These are phyloP conservation scores for Trichoderma guizhouense DNA, from an alignment of 2,329 filamentous ascomycete genomes.

Conservation along the genomic window DNA sequence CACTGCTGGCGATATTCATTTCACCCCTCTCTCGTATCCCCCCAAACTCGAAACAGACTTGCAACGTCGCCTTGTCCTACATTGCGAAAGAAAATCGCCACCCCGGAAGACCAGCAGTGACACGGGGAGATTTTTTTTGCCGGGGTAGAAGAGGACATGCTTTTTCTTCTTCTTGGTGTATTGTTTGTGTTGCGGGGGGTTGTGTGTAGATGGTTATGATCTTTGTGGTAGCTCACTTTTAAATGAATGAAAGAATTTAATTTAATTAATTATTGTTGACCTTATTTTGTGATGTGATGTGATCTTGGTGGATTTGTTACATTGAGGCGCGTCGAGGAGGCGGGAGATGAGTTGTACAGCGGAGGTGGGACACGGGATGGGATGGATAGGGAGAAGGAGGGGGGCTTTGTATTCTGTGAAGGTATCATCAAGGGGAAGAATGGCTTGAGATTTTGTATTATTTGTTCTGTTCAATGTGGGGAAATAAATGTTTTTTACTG, in stretches of 20 bases:
- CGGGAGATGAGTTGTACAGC: conserved; percentile 2
- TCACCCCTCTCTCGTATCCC: conserved; percentile 1
- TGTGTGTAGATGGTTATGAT: neutral
- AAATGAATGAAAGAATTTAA: neutral
- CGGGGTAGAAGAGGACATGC: neutral
- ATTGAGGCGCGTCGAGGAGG: neutral
- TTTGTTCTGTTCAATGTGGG: neutral
- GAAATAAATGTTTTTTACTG: too few species aligned
- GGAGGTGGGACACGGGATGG: conserved; percentile 12
- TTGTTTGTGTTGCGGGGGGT: neutral
- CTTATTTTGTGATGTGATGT: neutral
- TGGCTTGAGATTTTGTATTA: neutral
- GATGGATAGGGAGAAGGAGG: neutral
- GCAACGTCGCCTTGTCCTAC: conserved; percentile 15
- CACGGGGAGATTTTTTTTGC: neutral
- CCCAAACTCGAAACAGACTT: conserved; percentile 16
- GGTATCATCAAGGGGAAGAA: neutral
- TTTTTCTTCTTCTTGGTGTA: neutral
- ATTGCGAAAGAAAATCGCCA: neutral
- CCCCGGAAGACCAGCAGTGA: neutral
- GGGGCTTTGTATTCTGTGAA: neutral
- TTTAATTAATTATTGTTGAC: neutral
- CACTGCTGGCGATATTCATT: neutral
- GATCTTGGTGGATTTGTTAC: neutral
- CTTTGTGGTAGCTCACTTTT: neutral